Conservation (phyloP, 257 asterid species). For the Rubia yunnanensis region DNA sequence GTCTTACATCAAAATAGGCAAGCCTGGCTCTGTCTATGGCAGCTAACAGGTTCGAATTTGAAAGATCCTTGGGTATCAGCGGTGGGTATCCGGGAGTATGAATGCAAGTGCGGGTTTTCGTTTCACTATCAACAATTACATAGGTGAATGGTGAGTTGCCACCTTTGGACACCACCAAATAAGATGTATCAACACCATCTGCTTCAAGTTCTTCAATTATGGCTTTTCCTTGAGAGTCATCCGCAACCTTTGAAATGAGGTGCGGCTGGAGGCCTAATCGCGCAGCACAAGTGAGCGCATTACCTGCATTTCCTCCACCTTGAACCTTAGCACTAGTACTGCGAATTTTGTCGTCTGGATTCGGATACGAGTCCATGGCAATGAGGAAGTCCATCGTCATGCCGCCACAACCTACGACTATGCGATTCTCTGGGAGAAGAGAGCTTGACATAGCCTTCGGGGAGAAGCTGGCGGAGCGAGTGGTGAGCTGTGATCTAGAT, state of each 20-base stretch:
- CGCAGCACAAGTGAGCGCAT: slow-evolving; percentile 85
- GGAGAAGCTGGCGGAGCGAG: slow-evolving; percentile 8
- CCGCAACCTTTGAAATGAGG: slow-evolving; percentile 86
- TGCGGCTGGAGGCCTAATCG: slow-evolving; percentile 77
- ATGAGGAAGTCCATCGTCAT: slow-evolving; percentile 62
- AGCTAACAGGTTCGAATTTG: slow-evolving; percentile 44
- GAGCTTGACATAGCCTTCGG: slow-evolving; percentile 35
- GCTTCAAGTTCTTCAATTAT: slow-evolving; percentile 72
- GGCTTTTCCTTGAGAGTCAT: slow-evolving; percentile 86
- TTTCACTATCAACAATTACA: slow-evolving; percentile 79
- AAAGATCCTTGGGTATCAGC: slow-evolving; percentile 73
- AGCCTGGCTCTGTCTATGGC: slow-evolving; percentile 65
- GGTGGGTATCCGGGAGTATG: slow-evolving; percentile 97
- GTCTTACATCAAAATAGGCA: slow-evolving; percentile 71
- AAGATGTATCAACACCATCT: slow-evolving; percentile 84
- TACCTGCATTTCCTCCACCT: slow-evolving; percentile 97
- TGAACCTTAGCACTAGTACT: slow-evolving; percentile 71
- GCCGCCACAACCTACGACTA: slow-evolving; percentile 79
- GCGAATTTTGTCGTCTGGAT: slow-evolving; percentile 84
- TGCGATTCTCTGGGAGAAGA: slow-evolving; percentile 43
- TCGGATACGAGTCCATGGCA: slow-evolving; percentile 81
- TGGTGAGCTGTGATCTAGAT: not conserved
- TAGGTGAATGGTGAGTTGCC: slow-evolving; percentile 98
- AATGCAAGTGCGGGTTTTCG: slow-evolving; percentile 93
- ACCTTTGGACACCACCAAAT: slow-evolving; percentile 71